Percentiles rank a stretch among this genome's conserved stretches.
Evolutionary conservation across 2,329 filamentous ascomycete genomes (phyloP).

Genomic region (Phaeosphaeria sp.): DNA sequence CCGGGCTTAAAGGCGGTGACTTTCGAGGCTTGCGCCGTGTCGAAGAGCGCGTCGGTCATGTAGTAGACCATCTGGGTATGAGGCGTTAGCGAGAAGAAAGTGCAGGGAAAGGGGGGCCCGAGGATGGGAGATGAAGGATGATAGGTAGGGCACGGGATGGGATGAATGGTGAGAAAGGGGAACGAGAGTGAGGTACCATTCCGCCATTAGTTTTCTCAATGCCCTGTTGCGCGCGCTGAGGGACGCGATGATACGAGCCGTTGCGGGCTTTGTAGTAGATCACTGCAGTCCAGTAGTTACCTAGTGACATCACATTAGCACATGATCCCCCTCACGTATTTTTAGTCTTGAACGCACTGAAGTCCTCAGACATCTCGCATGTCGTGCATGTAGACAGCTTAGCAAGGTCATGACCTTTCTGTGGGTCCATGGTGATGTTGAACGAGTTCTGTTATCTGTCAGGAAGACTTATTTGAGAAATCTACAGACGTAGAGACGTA

Average conservation of each 20-base stretch:
- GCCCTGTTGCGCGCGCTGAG: conserved; percentile 51
- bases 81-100: too few species aligned
- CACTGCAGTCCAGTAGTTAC: conserved; percentile 43
- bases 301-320: conserved; percentile 15
- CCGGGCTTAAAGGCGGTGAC: conserved; percentile 53
- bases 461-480: not conserved
- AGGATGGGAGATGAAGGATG: not conserved
- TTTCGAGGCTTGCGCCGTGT: conserved; percentile 38
- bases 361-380: conserved; percentile 53
- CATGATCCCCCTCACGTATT: not conserved
- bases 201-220: conserved; percentile 52
- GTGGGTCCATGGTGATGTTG: conserved; percentile 52
- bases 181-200: conserved; percentile 22
- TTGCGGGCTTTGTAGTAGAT: conserved; percentile 36
- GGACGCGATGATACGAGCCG: conserved; percentile 50
- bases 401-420: conserved; percentile 31
- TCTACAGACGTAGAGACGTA: conserved; percentile 9
- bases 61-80: conserved; percentile 52
- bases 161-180: not conserved
- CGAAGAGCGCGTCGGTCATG: conserved; percentile 47
- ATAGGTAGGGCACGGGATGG: not conserved
- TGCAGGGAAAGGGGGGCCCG: too few species aligned
- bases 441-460: conserved; percentile 49
- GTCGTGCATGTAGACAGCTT: conserved; percentile 50
- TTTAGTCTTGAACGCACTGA: conserved; percentile 8